These are phyloP conservation scores for Coemansia brasiliensis DNA, from an alignment of 192 early-diverging fungal species.

Conservation along the genomic window DNA sequence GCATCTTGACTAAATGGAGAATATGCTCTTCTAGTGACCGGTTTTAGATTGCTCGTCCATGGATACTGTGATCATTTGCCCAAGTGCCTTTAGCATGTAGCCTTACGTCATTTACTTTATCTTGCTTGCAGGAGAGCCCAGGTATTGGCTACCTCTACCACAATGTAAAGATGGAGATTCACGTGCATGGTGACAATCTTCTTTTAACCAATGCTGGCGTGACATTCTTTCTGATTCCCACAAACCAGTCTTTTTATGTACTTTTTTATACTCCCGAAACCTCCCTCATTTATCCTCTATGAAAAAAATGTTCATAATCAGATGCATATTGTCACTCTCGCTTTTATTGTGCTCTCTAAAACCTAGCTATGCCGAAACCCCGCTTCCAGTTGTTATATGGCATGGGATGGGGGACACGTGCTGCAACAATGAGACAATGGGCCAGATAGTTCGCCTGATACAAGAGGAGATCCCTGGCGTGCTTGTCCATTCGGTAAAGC, in stretches of 20 bases:
- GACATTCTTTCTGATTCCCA: no score
- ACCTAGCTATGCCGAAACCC: background rate
- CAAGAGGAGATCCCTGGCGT: conserved; percentile 59
- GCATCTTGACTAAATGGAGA: no score
- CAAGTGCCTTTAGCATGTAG: background rate
- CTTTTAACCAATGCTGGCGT: background rate
- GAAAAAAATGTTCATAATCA: no score
- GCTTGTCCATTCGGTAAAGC: conserved; percentile 74
- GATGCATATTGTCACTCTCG: no score
- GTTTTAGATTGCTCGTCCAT: background rate
- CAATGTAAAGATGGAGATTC: background rate
- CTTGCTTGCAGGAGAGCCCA: background rate
- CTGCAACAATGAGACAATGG: conserved; percentile 70
- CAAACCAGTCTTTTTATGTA: no score
- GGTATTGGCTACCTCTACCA: background rate
- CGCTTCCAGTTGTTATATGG: conserved; percentile 70
- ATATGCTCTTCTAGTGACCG: background rate
- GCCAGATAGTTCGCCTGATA: conserved; percentile 43
- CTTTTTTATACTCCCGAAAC: no score
- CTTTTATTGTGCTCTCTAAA: no score
- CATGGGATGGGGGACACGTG: conserved; percentile 90
- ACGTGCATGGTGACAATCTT: conserved; percentile 1
- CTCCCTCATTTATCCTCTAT: no score
- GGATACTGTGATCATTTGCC: background rate
- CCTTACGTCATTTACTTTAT: background rate